Base-by-base conservation (phyloP, 441 rosid genomes). In the Biscutella auriculata region DNA sequence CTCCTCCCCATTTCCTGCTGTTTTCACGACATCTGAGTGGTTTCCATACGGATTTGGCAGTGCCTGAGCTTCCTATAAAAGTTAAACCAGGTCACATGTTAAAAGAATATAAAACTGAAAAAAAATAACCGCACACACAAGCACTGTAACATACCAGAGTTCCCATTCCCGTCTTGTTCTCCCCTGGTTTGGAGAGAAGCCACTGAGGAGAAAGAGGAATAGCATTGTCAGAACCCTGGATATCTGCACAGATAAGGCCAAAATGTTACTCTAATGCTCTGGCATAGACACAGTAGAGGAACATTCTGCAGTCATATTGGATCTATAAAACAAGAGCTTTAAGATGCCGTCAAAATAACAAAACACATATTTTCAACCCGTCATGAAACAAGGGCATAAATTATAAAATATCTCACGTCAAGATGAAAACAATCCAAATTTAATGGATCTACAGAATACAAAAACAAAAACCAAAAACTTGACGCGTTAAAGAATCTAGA, bases 121-220 rank as follows among this genome's bases (percentile, higher is more conserved):
- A 40, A 43, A 9, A 11, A 7, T 52, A 32, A 7, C 41, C 62
- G 34, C 40, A 33, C n/a, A 6, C 23, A 42, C 10, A 13, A 64
- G 23, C 25, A 62, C 57, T 33, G 34, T 56, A 61, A 75, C 84
- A 74, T 77, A 90, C 96, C 95, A 75, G 80, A 71, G 76, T 66
- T 73, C 89, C 95, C 59, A 71, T 43, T 71, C 87, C 96, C 63
- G 82, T 68, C 80, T 86, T 87, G 76, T 36, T 80, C 74, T 87
- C 95, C 59, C 82, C 86, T n/a, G 92, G 73, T 76, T 90, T 94
- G 53, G 97, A 77, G 75, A 82, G 83, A 77, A 90, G 97, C 97
- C 99, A 94, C 73, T 94, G 99, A 3, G 97, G 99, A 55, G 97
- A 94, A 59, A 94, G 97, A 1, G 97, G 97, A 67, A 94, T 75